A percentile compares a stretch with the other conserved stretches of the same genome.
These are phyloP conservation scores for Pseudogymnoascus sp. DNA, from an alignment of 2,329 filamentous ascomycete genomes.

Conservation along the genomic window DNA sequence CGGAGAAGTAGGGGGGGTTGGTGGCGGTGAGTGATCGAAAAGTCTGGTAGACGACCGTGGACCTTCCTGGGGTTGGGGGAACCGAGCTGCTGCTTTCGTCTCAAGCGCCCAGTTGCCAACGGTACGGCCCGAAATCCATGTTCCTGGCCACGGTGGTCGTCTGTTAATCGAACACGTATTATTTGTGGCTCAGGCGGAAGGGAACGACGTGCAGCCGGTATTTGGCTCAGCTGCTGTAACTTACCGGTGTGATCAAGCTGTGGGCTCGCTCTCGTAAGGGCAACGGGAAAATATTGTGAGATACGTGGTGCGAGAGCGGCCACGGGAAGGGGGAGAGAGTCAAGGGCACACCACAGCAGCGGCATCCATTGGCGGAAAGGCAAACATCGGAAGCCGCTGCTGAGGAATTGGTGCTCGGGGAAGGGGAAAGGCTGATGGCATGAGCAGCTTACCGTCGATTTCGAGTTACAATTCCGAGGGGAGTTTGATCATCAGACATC, in stretches of 20 bases:
- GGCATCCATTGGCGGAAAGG: neutral
- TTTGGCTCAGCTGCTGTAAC: neutral
- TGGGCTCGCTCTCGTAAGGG: neutral
- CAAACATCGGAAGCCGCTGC: neutral
- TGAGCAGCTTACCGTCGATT: neutral
- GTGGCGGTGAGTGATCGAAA: neutral
- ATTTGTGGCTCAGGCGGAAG: neutral
- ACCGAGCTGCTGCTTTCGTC: neutral
- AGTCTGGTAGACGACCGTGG: neutral
- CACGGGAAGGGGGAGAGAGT: neutral
- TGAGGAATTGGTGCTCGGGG: neutral
- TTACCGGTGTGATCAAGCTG: neutral
- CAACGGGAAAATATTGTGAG: neutral
- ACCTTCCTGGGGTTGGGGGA: neutral
- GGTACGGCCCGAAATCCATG: slow-evolving; percentile 1
- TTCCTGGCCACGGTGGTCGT: neutral
- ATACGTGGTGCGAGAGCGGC: neutral
- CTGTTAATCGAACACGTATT: neutral
- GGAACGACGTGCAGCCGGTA: neutral
- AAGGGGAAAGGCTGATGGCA: neutral
- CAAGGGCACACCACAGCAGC: neutral
- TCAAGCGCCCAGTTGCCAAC: neutral
- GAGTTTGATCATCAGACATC: neutral
- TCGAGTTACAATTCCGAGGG: neutral
- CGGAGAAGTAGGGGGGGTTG: neutral